phyloP scores from a whole-genome alignment of 2,329 filamentous ascomycete genomes.

The Fonsecaea nubica region DNA sequence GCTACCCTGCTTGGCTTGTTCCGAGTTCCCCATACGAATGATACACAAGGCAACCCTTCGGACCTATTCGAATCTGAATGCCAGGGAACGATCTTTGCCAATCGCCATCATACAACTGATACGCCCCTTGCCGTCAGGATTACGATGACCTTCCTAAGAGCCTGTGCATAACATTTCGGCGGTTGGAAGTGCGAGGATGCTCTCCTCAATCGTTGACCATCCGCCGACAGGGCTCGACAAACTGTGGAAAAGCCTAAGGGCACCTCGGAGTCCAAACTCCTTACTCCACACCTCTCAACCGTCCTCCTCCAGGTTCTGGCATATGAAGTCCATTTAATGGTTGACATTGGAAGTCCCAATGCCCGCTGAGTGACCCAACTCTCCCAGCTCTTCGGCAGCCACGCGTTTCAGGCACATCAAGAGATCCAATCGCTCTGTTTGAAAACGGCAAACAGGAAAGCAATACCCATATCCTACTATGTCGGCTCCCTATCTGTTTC shows the following conservation, averaged over 20 bases:
- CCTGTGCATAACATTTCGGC: background rate
- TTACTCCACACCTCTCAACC: background rate
- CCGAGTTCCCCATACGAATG: background rate
- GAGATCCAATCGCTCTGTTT: background rate
- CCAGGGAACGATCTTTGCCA: background rate
- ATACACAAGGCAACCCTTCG: background rate
- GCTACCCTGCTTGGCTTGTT: no score
- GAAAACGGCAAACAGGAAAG: background rate
- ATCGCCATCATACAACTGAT: background rate
- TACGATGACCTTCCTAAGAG: background rate
- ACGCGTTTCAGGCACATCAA: background rate
- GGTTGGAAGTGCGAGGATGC: background rate
- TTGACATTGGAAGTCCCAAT: background rate
- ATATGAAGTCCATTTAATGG: background rate
- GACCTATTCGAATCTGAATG: background rate
- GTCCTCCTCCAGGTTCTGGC: background rate
- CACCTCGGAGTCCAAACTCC: background rate
- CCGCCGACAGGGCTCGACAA: background rate
- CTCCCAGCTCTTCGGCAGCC: background rate
- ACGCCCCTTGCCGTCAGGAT: background rate
- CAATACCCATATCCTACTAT: background rate
- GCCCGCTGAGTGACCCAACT: background rate
- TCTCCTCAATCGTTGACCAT: background rate
- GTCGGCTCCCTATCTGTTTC: slow-evolving; percentile 8
- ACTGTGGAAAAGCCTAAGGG: no score